Percentiles rank a stretch among this genome's conserved stretches.
phyloP scores from a whole-genome alignment of 2,329 filamentous ascomycete species.

The Metarhizium anisopliae region DNA sequence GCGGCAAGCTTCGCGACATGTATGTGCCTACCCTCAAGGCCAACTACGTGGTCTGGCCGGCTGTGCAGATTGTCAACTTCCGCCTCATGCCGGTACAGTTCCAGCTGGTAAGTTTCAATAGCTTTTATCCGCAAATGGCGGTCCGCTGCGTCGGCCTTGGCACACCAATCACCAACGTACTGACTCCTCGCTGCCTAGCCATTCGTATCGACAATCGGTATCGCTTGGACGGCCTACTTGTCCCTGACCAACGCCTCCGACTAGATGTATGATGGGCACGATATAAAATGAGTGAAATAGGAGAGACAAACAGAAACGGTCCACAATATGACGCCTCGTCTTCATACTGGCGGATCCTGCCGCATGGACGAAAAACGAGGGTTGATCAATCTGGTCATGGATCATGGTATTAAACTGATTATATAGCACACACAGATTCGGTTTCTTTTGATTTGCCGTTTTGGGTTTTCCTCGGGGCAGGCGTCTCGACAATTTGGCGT shows the following conservation, averaged over 20 bases:
- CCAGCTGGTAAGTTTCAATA: constrained; percentile 59
- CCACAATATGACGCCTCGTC: neutral
- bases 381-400: too few relatives aligned
- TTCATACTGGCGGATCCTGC: too few relatives aligned
- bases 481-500: constrained; percentile 9
- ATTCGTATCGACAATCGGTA: constrained; percentile 91
- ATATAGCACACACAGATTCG: neutral
- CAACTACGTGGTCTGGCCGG: constrained; percentile 91
- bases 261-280: constrained; percentile 30
- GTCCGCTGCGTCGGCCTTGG: too few relatives aligned
- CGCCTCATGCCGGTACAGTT: constrained; percentile 89
- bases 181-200: constrained; percentile 46
- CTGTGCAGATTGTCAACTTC: constrained; percentile 96
- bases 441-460: neutral
- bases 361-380: too few relatives aligned
- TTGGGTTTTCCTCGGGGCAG: neutral
- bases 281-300: neutral
- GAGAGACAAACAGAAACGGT: neutral
- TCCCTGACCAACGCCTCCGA: constrained; percentile 85
- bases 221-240: constrained; percentile 95
- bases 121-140: neutral
- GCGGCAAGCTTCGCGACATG: constrained; percentile 83
- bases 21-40: constrained; percentile 91
- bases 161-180: neutral
- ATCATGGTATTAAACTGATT: too few relatives aligned